These are phyloP conservation scores for Vaccinium macrocarpon DNA, from an alignment of 148 eudicot species.

Conservation along the genomic window DNA sequence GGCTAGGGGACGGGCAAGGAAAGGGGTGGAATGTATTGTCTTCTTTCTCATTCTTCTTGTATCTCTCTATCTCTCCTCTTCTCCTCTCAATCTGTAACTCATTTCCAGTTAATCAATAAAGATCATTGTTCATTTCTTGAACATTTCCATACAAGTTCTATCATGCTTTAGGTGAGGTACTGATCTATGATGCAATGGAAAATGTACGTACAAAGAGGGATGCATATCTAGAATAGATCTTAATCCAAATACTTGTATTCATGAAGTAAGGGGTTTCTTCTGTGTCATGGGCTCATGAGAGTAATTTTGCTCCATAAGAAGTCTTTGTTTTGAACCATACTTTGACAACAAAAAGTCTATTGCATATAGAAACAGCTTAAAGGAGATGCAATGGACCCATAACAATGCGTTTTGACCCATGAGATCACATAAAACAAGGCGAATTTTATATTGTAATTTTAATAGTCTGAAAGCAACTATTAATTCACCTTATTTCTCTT, in stretches of 20 bases:
- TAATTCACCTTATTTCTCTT: not conserved
- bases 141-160: no score
- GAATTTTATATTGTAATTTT: not conserved
- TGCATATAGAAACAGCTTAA: not conserved
- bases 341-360: not conserved
- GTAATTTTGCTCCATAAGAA: not conserved
- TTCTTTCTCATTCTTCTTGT: no score
- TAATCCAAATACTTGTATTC: not conserved
- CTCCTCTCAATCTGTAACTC: no score
- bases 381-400: not conserved
- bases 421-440: not conserved
- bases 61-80: no score
- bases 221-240: not conserved
- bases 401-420: not conserved
- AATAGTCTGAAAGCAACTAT: not conserved
- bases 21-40: no score
- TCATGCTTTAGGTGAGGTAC: not conserved
- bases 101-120: no score
- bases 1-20: no score
- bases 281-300: not conserved
- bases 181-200: not conserved
- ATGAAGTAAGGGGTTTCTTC: not conserved
- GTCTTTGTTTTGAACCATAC: not conserved
- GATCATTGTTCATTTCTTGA: no score
- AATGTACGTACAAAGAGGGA: not conserved